Evolutionary conservation across 176 grass and related monocot genomes (phyloP).

Genomic region (Ensete ventricosum): DNA sequence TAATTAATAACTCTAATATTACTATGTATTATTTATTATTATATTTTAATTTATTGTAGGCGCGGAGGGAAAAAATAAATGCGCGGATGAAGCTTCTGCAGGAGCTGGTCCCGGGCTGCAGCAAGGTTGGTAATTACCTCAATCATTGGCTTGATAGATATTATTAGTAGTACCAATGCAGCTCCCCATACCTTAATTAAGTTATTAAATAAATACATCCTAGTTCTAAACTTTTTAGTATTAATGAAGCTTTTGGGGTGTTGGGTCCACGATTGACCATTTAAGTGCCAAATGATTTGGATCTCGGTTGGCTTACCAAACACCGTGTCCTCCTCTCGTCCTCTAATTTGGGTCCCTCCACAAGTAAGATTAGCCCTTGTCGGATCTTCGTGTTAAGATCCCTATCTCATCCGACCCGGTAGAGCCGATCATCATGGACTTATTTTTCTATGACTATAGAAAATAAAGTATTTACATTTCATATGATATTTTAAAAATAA

Average conservation of each 20-base stretch:
- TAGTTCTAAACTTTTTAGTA: too few relatives aligned
- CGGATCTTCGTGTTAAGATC: too few relatives aligned
- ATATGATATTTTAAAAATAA: too few relatives aligned
- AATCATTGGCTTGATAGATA: neutral
- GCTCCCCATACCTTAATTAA: neutral
- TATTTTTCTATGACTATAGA: too few relatives aligned
- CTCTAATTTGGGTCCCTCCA: neutral
- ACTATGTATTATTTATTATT: neutral
- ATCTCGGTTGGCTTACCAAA: conserved; percentile 7
- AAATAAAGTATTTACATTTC: too few relatives aligned
- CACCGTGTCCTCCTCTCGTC: neutral
- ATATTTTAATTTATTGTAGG: conserved; percentile 1
- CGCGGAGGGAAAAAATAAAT: conserved; percentile 24
- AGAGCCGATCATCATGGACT: too few relatives aligned
- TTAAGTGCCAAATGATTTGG: conserved; percentile 2
- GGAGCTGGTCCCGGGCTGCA: conserved; percentile 21
- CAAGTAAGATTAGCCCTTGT: neutral
- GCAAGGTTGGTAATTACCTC: conserved; percentile 13
- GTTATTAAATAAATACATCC: too few relatives aligned
- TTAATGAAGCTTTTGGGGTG: too few relatives aligned
- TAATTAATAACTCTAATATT: neutral
- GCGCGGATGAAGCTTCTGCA: conserved; percentile 20
- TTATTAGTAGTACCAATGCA: neutral
- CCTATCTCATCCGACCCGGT: too few relatives aligned
- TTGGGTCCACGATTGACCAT: too few relatives aligned